phyloP scores from a whole-genome alignment of 345 rosid genomes.

The Populus euphratica region DNA sequence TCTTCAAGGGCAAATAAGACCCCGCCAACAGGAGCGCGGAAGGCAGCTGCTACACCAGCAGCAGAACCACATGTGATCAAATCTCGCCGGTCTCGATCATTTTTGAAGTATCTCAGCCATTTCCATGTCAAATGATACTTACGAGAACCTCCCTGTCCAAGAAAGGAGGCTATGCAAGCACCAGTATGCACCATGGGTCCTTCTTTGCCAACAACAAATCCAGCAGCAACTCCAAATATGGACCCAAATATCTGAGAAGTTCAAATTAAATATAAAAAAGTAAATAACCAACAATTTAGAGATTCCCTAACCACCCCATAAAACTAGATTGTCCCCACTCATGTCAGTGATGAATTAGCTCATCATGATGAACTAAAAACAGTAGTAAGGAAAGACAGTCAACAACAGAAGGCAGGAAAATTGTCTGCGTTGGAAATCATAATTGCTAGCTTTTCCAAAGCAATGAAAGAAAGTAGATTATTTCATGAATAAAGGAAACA shows the following conservation, averaged over 20 bases:
- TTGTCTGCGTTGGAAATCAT: neutral
- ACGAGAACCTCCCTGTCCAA: conserved; percentile 92
- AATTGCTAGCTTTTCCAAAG: neutral
- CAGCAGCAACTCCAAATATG: conserved; percentile 84
- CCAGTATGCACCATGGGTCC: conserved; percentile 99
- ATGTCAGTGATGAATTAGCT: neutral
- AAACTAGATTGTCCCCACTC: neutral
- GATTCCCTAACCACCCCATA: neutral
- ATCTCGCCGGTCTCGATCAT: conserved; percentile 85
- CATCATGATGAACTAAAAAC: neutral
- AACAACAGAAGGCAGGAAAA: neutral
- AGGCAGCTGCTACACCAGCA: conserved; percentile 98
- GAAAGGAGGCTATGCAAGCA: conserved; percentile 86
- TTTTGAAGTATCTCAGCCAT: conserved; percentile 88
- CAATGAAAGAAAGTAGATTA: neutral
- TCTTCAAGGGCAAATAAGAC: conserved; percentile 97
- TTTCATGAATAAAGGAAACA: neutral
- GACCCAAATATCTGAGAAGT: conserved; percentile 80
- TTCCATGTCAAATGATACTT: conserved; percentile 84
- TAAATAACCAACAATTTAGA: neutral
- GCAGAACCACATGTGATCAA: conserved; percentile 94
- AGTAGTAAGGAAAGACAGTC: neutral
- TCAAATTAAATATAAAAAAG: neutral
- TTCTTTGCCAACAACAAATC: conserved; percentile 92
- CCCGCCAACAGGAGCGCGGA: conserved; percentile 97